A percentile compares a stretch with the other conserved stretches of the same genome.
Evolutionary conservation across 2,329 filamentous ascomycete species (phyloP).

Genomic region (Mycosphaerella sp.): DNA sequence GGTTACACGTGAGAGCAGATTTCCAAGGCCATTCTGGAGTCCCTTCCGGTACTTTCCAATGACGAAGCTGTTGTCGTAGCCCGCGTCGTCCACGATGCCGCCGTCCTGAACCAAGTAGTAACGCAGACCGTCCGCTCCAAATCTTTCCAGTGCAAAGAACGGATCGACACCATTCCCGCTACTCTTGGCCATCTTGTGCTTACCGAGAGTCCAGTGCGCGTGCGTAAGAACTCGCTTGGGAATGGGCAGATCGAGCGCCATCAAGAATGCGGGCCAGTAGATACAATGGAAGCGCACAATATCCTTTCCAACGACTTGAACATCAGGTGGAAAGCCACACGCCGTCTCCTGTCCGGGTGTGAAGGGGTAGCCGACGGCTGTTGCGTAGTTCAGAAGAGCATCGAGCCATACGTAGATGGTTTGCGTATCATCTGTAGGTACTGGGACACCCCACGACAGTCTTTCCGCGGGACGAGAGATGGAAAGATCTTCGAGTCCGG

Average conservation of each 20-base stretch:
- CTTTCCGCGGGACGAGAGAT: conserved; percentile 75
- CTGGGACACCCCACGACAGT: conserved; percentile 79
- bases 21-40: conserved; percentile 72
- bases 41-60: conserved; percentile 71
- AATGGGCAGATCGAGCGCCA: conserved; percentile 74
- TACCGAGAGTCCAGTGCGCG: conserved; percentile 90
- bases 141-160: conserved; percentile 82
- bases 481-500: conserved; percentile 78
- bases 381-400: conserved; percentile 89
- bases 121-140: conserved; percentile 78
- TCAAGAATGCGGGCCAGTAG: conserved; percentile 95
- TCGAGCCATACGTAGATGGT: conserved; percentile 99
- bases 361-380: conserved; percentile 81
- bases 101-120: conserved; percentile 83
- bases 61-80: conserved; percentile 76
- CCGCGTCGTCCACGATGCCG: conserved; percentile 67
- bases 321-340: conserved; percentile 79
- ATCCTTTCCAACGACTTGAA: conserved; percentile 93
- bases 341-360: conserved; percentile 55
- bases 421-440: conserved; percentile 75
- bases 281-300: conserved; percentile 94
- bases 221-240: conserved; percentile 80
- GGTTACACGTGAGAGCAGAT: conserved; percentile 66
- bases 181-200: conserved; percentile 94
- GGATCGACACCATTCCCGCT: conserved; percentile 93